phyloP scores from a whole-genome alignment of 2,329 filamentous ascomycete genomes.

The Neopestalotiopsis clavispora region DNA sequence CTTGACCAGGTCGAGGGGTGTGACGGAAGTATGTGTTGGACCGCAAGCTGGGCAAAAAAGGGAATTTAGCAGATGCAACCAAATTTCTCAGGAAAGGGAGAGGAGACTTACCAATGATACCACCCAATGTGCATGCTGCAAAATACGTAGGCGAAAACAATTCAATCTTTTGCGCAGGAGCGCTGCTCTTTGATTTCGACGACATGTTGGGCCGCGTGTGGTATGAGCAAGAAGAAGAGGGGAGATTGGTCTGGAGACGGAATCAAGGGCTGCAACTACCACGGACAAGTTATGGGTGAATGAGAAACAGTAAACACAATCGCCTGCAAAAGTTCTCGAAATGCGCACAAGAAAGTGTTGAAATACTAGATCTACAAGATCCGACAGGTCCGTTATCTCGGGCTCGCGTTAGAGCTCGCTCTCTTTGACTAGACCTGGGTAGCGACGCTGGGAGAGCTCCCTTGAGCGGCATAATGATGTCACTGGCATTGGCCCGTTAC shows the following conservation, averaged over 20 bases:
- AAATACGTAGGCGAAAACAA: slow-evolving; percentile 21
- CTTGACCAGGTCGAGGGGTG: slow-evolving; percentile 83
- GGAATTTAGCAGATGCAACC: background rate
- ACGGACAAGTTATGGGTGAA: background rate
- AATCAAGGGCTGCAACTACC: background rate
- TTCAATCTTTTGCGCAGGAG: slow-evolving; percentile 17
- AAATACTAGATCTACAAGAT: background rate
- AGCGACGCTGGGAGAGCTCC: slow-evolving; percentile 1
- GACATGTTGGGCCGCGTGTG: slow-evolving; percentile 12
- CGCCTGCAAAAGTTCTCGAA: background rate
- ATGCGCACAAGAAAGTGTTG: background rate
- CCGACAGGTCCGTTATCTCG: slow-evolving; percentile 17
- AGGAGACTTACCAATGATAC: slow-evolving; percentile 19
- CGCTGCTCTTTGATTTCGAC: background rate
- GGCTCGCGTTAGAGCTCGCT: slow-evolving; percentile 10
- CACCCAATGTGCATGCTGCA: slow-evolving; percentile 20
- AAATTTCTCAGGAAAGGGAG: background rate
- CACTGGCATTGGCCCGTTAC: slow-evolving; percentile 4
- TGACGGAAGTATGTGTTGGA: slow-evolving; percentile 20
- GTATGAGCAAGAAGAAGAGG: background rate
- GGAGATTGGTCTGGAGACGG: background rate
- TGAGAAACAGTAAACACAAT: background rate
- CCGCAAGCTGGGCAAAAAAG: slow-evolving; percentile 15
- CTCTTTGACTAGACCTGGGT: background rate
- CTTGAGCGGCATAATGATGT: slow-evolving; percentile 8